Evolutionary conservation across 2,329 filamentous ascomycete genomes (phyloP).

Genomic region (Paramyrothecium sp.): DNA sequence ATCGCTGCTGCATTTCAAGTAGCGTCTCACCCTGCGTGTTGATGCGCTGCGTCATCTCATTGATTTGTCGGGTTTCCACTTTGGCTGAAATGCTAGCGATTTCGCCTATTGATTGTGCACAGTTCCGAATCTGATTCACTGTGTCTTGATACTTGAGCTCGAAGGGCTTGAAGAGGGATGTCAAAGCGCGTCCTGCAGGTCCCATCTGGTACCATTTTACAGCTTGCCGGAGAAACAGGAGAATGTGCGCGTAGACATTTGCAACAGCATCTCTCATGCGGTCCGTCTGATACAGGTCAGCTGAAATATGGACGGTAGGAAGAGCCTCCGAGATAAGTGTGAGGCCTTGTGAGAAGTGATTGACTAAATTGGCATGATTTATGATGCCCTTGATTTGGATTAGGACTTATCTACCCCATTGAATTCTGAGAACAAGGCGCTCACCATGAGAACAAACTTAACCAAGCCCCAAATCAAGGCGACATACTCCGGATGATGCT

Average conservation of each 20-base stretch:
- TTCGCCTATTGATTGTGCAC: constrained; percentile 1
- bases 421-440: background rate
- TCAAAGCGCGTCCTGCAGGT: background rate
- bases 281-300: constrained; percentile 3
- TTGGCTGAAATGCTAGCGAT: background rate
- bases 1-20: background rate
- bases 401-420: background rate
- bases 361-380: constrained; percentile 3
- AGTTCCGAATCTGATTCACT: background rate
- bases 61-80: background rate
- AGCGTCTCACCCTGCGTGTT: background rate
- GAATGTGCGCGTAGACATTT: constrained; percentile 2
- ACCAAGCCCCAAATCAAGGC: background rate
- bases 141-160: constrained; percentile 2
- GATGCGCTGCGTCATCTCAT: background rate
- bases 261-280: constrained; percentile 2
- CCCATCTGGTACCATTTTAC: constrained; percentile 1
- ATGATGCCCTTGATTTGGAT: constrained; percentile 1
- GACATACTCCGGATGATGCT: constrained; percentile 1
- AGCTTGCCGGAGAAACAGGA: constrained; percentile 3
- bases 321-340: background rate
- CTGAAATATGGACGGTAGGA: background rate
- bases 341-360: background rate
- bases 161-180: constrained; percentile 3
- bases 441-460: constrained; percentile 1